Percentiles rank a stretch among this genome's conserved stretches.
phyloP scores from a whole-genome alignment of 148 eudicot species.

The Chenopodium formosanum region DNA sequence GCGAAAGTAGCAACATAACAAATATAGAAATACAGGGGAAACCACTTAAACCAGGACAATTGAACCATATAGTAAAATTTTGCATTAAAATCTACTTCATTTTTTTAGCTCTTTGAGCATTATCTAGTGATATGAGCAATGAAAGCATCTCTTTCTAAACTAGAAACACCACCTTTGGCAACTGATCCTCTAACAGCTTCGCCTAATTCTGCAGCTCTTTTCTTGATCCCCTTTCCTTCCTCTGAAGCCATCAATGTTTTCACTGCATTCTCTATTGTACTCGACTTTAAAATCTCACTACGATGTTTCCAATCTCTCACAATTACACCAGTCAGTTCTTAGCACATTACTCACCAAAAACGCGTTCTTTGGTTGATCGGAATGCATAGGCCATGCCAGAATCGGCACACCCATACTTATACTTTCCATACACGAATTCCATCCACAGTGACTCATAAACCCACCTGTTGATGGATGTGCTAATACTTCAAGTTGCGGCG shows the following conservation, averaged over 20 bases:
- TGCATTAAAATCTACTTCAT: too few relatives aligned
- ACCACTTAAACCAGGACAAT: too few relatives aligned
- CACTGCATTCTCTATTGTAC: conserved; percentile 28
- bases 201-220: conserved; percentile 37
- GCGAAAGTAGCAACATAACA: too few relatives aligned
- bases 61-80: too few relatives aligned
- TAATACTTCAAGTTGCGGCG: conserved; percentile 56
- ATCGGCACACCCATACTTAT: conserved; percentile 55
- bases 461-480: conserved; percentile 51
- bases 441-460: conserved; percentile 62
- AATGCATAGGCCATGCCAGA: conserved; percentile 60
- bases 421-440: conserved; percentile 65
- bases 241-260: conserved; percentile 36
- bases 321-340: conserved; percentile 32
- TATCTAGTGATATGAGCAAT: conserved; percentile 18
- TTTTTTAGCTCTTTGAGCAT: not conserved
- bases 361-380: conserved; percentile 61
- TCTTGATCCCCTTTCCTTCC: conserved; percentile 44
- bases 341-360: conserved; percentile 37
- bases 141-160: conserved; percentile 45
- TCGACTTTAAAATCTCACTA: conserved; percentile 25
- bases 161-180: conserved; percentile 39
- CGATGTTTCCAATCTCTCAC: conserved; percentile 44
- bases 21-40: too few relatives aligned
- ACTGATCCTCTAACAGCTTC: conserved; percentile 22